phyloP scores from a whole-genome alignment of 1,139 yeast genomes.

The Starmera stellimalicola region DNA sequence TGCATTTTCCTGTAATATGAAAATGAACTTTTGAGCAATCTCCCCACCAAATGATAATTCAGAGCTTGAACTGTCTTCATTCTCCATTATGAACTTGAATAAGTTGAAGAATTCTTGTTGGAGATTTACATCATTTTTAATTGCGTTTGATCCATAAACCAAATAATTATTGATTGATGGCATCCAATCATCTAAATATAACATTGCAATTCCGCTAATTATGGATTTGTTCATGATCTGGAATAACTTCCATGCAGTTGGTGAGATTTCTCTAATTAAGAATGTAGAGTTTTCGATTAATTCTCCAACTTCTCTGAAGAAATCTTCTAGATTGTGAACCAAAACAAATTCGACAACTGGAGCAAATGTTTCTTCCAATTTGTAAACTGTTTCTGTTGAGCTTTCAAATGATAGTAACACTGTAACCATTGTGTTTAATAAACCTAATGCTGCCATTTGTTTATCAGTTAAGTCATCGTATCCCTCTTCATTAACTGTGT shows the following conservation, averaged over 20 bases:
- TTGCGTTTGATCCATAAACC: conserved; percentile 48
- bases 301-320: conserved; percentile 74
- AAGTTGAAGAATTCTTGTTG: conserved; percentile 25
- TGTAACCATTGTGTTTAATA: conserved; percentile 79
- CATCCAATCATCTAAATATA: conserved; percentile 66
- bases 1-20: conserved; percentile 22
- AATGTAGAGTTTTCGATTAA: conserved; percentile 81
- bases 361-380: conserved; percentile 61
- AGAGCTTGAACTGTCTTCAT: conserved; percentile 16
- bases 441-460: conserved; percentile 80
- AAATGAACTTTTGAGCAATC: conserved; percentile 22
- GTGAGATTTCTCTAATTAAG: conserved; percentile 60
- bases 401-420: conserved; percentile 82
- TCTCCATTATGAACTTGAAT: conserved; percentile 25
- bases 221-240: conserved; percentile 45
- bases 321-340: conserved; percentile 59
- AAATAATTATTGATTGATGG: conserved; percentile 72
- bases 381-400: conserved; percentile 54
- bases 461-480: conserved; percentile 59
- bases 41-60: conserved; percentile 21
- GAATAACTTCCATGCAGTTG: conserved; percentile 69
- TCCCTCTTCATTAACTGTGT: conserved; percentile 28
- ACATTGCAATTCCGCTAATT: conserved; percentile 39
- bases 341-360: conserved; percentile 70
- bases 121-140: conserved; percentile 24